These are phyloP conservation scores for Mentha longifolia DNA, from an alignment of 257 asterid species.

Conservation along the genomic window DNA sequence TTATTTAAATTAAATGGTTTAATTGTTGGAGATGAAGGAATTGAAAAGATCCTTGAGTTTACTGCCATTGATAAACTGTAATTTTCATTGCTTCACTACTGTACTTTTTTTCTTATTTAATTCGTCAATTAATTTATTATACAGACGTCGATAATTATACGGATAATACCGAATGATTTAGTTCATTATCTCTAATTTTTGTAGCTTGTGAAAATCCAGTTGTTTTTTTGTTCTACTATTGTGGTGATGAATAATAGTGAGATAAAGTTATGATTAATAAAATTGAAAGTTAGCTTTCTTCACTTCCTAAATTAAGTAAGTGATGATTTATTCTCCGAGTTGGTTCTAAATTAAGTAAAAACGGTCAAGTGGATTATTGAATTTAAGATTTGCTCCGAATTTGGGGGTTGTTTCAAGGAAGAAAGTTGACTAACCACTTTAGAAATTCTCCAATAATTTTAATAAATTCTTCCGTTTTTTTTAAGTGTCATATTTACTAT, in stretches of 20 bases:
- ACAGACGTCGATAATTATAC: not conserved
- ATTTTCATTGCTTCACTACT: too few relatives aligned
- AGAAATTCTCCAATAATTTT: too few relatives aligned
- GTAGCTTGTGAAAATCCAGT: too few relatives aligned
- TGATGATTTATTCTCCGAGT: constrained; percentile 3
- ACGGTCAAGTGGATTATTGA: not conserved
- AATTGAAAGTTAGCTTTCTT: not conserved
- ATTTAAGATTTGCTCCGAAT: not conserved
- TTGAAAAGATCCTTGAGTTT: not conserved
- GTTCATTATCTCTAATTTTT: not conserved
- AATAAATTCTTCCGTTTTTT: not conserved
- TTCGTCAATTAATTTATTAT: too few relatives aligned
- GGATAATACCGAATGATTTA: not conserved
- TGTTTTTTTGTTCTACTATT: too few relatives aligned
- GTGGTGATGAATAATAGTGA: too few relatives aligned
- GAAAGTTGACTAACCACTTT: constrained; percentile 3
- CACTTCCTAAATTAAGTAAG: not conserved
- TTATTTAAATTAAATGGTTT: constrained; percentile 37
- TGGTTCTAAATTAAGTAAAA: not conserved
- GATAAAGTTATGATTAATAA: too few relatives aligned
- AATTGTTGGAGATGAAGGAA: constrained; percentile 34
- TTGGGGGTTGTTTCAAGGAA: not conserved
- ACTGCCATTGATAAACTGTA: constrained; percentile 39
- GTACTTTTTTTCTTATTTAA: constrained; percentile 4
- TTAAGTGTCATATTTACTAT: too few relatives aligned